Evolutionary conservation across 2,329 filamentous ascomycete genomes (phyloP).

Genomic region (Aspergillus transmontanensis): DNA sequence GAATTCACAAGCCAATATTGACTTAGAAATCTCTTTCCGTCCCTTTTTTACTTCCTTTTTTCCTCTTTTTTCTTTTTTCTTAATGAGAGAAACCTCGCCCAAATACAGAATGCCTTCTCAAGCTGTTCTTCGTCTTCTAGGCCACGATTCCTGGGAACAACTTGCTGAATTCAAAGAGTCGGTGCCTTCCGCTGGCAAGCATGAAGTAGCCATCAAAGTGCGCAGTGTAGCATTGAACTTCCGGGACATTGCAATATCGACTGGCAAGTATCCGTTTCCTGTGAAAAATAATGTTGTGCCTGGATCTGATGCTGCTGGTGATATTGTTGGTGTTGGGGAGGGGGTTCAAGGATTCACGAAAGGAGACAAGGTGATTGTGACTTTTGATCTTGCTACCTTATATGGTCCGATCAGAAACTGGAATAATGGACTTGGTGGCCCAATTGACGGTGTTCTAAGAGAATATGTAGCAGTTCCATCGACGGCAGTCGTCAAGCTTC

Average conservation of each 20-base stretch:
- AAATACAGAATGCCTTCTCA: slow-evolving; percentile 12
- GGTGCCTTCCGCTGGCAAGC: slow-evolving; percentile 62
- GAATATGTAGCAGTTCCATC: slow-evolving; percentile 42
- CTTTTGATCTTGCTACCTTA: slow-evolving; percentile 13
- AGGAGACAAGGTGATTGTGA: slow-evolving; percentile 52
- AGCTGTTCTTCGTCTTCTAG: slow-evolving; percentile 15
- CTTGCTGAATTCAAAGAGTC: slow-evolving; percentile 12
- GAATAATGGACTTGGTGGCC: slow-evolving; percentile 28
- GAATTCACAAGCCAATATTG: not conserved
- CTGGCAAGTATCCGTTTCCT: slow-evolving; percentile 53
- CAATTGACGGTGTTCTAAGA: slow-evolving; percentile 38
- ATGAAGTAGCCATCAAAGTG: slow-evolving; percentile 67
- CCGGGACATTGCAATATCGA: slow-evolving; percentile 40
- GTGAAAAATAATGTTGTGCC: slow-evolving; percentile 48
- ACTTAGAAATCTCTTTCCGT: not conserved
- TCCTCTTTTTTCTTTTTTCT: not conserved
- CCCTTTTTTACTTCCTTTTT: no score
- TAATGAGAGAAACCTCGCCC: not conserved
- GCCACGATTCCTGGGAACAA: slow-evolving; percentile 14
- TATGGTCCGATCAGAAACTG: slow-evolving; percentile 12
- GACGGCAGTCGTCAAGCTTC: slow-evolving; percentile 37
- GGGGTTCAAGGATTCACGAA: slow-evolving; percentile 54
- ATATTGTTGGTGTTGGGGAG: slow-evolving; percentile 49
- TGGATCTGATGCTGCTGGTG: slow-evolving; percentile 45
- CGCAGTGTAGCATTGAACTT: slow-evolving; percentile 45